A percentile compares a stretch with the other conserved stretches of the same genome.
phyloP scores from a whole-genome alignment of 345 rosid genomes.

The Rhodamnia rubescens region DNA sequence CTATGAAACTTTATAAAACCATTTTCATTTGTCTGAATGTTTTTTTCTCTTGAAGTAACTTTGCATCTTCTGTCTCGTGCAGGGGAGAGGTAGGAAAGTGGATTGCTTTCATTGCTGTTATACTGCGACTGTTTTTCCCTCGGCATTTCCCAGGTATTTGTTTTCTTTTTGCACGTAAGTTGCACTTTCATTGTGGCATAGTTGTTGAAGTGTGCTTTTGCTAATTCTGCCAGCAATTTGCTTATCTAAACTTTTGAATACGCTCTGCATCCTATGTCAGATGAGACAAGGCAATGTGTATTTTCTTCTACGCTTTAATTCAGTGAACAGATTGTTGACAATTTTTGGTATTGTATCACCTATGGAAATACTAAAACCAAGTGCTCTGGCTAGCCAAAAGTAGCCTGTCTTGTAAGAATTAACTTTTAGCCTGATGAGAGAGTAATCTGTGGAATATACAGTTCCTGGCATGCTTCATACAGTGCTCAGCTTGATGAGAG shows the following conservation, averaged over 20 bases:
- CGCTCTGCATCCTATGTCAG: neutral
- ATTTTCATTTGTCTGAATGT: neutral
- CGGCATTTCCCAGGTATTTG: constrained; percentile 63
- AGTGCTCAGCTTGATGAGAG: neutral
- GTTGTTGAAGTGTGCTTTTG: neutral
- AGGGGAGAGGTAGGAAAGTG: constrained; percentile 93
- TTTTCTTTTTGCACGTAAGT: neutral
- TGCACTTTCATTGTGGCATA: neutral
- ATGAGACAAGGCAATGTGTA: neutral
- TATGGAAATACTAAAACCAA: neutral
- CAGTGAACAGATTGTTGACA: neutral
- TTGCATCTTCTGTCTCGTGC: neutral
- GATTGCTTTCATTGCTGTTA: constrained; percentile 76
- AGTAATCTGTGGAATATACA: neutral
- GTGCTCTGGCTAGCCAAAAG: neutral
- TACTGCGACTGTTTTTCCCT: constrained; percentile 70
- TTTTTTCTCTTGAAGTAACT: neutral
- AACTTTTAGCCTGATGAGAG: neutral
- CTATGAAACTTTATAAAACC: neutral
- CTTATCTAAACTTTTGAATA: neutral
- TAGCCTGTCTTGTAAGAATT: neutral
- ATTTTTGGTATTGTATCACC: neutral
- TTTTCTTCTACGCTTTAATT: neutral
- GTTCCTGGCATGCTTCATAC: neutral
- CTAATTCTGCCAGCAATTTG: neutral